Evolutionary conservation across 768 basidiomycete species (phyloP).

Genomic region (Panaeolus cyanescens): DNA sequence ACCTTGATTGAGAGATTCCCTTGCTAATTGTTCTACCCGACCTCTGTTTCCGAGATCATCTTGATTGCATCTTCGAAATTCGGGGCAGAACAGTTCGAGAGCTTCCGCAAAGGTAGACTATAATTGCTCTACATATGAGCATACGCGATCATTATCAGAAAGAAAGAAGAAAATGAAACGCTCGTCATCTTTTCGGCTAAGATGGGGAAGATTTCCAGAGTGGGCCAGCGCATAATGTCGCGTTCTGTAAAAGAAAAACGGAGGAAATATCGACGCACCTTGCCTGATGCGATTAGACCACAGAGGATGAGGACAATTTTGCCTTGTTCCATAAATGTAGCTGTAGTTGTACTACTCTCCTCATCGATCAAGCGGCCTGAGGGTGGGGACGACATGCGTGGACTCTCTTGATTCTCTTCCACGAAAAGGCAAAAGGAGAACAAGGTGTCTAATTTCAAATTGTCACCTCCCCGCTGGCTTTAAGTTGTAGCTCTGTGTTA

Average conservation of each 20-base stretch:
- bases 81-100: constrained; percentile 60
- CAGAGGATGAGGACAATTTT: constrained; percentile 70
- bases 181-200: constrained; percentile 1
- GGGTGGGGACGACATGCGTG: constrained; percentile 17
- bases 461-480: background rate
- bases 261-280: constrained; percentile 50
- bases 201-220: background rate
- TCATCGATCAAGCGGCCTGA: constrained; percentile 3
- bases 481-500: background rate
- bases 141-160: constrained; percentile 4
- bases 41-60: constrained; percentile 75
- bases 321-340: constrained; percentile 19
- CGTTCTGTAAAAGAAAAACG: background rate
- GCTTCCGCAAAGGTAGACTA: constrained; percentile 71
- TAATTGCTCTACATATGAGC: constrained; percentile 10
- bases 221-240: constrained; percentile 2
- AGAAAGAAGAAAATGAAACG: constrained; percentile 7
- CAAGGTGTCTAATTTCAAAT: constrained; percentile 1
- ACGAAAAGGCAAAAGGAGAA: constrained; percentile 1
- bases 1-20: constrained; percentile 53
- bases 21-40: constrained; percentile 62
- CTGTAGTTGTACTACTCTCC: background rate
- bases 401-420: constrained; percentile 6
- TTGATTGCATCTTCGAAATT: constrained; percentile 74
- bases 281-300: constrained; percentile 75